Conservation (phyloP, 306 rosid genomes). For the Malus sieversii region DNA sequence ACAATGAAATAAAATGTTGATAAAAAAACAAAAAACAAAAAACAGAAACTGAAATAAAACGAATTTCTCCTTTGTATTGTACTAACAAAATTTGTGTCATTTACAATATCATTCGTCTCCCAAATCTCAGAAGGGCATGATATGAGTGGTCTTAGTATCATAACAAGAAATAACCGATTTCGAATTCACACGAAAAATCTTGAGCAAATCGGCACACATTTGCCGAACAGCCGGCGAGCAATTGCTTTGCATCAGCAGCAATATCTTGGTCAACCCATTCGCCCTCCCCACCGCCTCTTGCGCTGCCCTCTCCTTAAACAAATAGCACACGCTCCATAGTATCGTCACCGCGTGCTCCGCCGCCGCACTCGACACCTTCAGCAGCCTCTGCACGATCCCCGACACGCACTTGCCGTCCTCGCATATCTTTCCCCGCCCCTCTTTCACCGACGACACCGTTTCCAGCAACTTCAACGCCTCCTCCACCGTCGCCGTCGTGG, state of each 20-base stretch:
- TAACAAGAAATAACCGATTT: slow-evolving; percentile 61
- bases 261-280: slow-evolving; percentile 72
- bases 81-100: slow-evolving; percentile 62
- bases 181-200: slow-evolving; percentile 61
- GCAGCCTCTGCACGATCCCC: slow-evolving; percentile 53
- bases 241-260: slow-evolving; percentile 86
- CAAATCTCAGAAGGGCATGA: slow-evolving; percentile 66
- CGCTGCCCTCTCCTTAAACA: slow-evolving; percentile 58
- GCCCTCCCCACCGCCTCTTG: slow-evolving; percentile 63
- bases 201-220: slow-evolving; percentile 80
- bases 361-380: slow-evolving; percentile 61
- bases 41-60: slow-evolving; percentile 4
- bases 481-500: slow-evolving; percentile 38
- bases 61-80: slow-evolving; percentile 36
- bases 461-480: slow-evolving; percentile 62
- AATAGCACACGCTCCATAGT: slow-evolving; percentile 80
- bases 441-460: slow-evolving; percentile 62
- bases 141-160: slow-evolving; percentile 49
- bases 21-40: not conserved
- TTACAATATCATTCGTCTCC: slow-evolving; percentile 27
- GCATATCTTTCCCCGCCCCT: slow-evolving; percentile 64
- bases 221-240: slow-evolving; percentile 61
- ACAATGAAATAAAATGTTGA: no score
- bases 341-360: slow-evolving; percentile 84
- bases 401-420: slow-evolving; percentile 45